phyloP scores from a whole-genome alignment of 352 stramenopile genomes.

The Phytophthora foliorum region DNA sequence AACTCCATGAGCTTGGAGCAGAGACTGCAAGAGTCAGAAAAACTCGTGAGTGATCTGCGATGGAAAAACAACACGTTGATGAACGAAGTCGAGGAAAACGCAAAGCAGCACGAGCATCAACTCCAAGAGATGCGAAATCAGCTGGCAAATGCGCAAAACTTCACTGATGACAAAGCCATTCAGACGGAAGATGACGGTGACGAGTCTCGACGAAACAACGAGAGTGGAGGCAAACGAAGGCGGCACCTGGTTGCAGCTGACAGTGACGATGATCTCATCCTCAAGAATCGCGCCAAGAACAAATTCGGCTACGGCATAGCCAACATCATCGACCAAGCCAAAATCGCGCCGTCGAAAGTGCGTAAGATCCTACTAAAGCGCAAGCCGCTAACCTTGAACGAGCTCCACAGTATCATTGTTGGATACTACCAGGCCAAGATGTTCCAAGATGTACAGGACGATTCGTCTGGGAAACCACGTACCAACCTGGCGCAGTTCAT shows the following conservation, averaged over 20 bases:
- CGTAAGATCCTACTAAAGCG: constrained; percentile 81
- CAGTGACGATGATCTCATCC: constrained; percentile 59
- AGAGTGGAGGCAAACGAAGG: constrained; percentile 29
- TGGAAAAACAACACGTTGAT: constrained; percentile 66
- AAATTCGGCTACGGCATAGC: constrained; percentile 80
- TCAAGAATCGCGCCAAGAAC: constrained; percentile 70
- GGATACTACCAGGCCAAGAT: constrained; percentile 87
- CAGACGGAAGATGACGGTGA: constrained; percentile 57
- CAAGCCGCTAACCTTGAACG: constrained; percentile 75
- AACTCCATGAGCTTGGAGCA: constrained; percentile 44
- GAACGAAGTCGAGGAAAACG: constrained; percentile 50
- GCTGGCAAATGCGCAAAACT: constrained; percentile 31
- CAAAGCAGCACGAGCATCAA: constrained; percentile 43
- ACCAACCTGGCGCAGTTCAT: constrained; percentile 81
- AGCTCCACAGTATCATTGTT: constrained; percentile 79
- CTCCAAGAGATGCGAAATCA: constrained; percentile 52
- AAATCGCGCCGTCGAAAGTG: constrained; percentile 76
- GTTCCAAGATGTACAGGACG: constrained; percentile 81
- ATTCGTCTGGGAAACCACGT: constrained; percentile 62
- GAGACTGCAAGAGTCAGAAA: constrained; percentile 58
- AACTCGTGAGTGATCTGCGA: constrained; percentile 52
- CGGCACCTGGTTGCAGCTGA: constrained; percentile 35
- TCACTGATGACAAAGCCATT: constrained; percentile 52
- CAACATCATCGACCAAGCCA: constrained; percentile 79
- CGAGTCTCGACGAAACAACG: constrained; percentile 17